A percentile compares a stretch with the other conserved stretches of the same genome.
Conservation (phyloP, 2,329 filamentous ascomycete genomes). For the Fusarium scirpi region DNA sequence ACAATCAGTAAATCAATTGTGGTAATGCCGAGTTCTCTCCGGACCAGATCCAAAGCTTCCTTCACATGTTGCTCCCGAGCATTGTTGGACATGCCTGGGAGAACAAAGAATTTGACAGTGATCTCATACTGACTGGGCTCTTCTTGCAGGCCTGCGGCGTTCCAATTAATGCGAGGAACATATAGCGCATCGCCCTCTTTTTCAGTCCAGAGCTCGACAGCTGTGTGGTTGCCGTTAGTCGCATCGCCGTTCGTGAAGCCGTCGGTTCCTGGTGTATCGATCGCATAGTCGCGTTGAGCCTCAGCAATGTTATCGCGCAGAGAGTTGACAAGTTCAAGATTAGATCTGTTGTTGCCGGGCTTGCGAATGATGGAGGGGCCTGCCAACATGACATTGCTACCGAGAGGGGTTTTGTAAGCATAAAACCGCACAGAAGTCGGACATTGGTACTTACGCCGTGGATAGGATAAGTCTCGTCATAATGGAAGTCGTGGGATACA, state of each 20-base stretch:
- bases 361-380: slow-evolving; percentile 87
- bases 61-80: slow-evolving; percentile 76
- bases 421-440: slow-evolving; percentile 23
- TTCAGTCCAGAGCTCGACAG: slow-evolving; percentile 74
- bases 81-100: slow-evolving; percentile 75
- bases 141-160: slow-evolving; percentile 78
- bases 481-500: slow-evolving; percentile 36
- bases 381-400: slow-evolving; percentile 84
- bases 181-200: slow-evolving; percentile 72
- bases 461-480: slow-evolving; percentile 87
- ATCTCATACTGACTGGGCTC: slow-evolving; percentile 90
- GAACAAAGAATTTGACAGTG: slow-evolving; percentile 94
- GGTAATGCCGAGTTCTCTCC: slow-evolving; percentile 80
- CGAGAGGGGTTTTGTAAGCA: slow-evolving; percentile 43
- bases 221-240: slow-evolving; percentile 38
- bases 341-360: slow-evolving; percentile 80
- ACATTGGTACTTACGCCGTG: slow-evolving; percentile 74
- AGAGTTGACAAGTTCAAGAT: slow-evolving; percentile 90
- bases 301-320: slow-evolving; percentile 85
- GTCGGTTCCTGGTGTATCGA: slow-evolving; percentile 47
- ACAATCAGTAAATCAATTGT: slow-evolving; percentile 90
- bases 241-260: slow-evolving; percentile 50
- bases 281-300: slow-evolving; percentile 73
- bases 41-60: slow-evolving; percentile 83
- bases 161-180: slow-evolving; percentile 82